These are phyloP conservation scores for Phytophthora pinifolia DNA, from an alignment of 352 stramenopile species.

Conservation along the genomic window DNA sequence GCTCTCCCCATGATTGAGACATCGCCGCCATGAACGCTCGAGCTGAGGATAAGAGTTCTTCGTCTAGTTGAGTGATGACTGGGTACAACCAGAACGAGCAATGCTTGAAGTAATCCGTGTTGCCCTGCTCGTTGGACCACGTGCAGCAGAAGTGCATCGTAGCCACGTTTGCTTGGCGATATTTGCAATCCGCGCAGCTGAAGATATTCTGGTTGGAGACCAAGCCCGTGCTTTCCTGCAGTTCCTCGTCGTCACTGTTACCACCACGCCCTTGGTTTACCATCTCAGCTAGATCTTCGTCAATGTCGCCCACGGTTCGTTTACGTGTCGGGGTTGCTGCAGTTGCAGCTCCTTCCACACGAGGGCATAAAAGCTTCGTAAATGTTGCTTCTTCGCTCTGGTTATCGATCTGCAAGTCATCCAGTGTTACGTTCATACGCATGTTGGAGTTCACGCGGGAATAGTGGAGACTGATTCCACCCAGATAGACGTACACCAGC, in stretches of 20 bases:
- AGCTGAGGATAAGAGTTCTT: conserved; percentile 79
- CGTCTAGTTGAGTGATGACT: conserved; percentile 82
- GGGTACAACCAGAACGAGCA: conserved; percentile 87
- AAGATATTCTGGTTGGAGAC: conserved; percentile 73
- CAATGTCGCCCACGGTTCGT: conserved; percentile 42
- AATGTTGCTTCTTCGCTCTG: conserved; percentile 86
- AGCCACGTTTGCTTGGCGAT: conserved; percentile 73
- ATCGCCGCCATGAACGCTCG: conserved; percentile 77
- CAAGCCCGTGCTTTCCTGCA: conserved; percentile 43
- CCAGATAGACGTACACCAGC: conserved; percentile 85
- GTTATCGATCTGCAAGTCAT: conserved; percentile 88
- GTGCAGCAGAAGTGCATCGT: conserved; percentile 89
- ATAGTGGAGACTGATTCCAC: conserved; percentile 78
- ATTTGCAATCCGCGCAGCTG: conserved; percentile 83
- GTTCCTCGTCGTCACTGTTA: conserved; percentile 24
- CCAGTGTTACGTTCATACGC: conserved; percentile 79
- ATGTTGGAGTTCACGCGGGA: conserved; percentile 82
- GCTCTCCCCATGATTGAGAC: conserved; percentile 62
- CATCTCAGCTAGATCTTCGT: conserved; percentile 58
- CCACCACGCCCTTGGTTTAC: conserved; percentile 23
- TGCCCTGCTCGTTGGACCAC: conserved; percentile 89
- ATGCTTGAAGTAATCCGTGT: conserved; percentile 90
- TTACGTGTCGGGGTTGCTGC: conserved; percentile 28
- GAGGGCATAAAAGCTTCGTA: conserved; percentile 77
- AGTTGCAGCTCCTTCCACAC: conserved; percentile 39